These are phyloP conservation scores for Podila verticillata DNA, from an alignment of 192 early-diverging fungal species.

Conservation along the genomic window DNA sequence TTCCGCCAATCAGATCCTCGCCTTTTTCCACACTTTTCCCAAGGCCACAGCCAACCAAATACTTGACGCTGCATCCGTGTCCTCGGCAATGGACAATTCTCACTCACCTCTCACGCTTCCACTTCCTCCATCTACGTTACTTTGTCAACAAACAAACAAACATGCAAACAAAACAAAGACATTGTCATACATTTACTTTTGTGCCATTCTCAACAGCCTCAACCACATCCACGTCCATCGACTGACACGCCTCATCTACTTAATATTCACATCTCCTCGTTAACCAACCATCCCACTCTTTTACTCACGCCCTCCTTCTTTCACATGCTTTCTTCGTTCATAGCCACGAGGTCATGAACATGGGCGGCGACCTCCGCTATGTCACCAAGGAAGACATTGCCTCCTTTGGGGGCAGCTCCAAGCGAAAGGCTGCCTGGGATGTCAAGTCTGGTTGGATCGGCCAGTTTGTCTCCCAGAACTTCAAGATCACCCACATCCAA, in stretches of 20 bases:
- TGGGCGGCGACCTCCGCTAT: conserved; percentile 32
- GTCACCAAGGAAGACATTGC: conserved; percentile 41
- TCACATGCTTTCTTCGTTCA: neutral
- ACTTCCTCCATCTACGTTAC: too few species aligned
- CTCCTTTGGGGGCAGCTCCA: conserved; percentile 35
- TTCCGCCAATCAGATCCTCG: too few species aligned
- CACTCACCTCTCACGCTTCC: too few species aligned
- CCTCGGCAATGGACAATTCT: too few species aligned
- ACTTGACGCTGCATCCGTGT: too few species aligned
- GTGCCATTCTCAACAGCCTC: too few species aligned
- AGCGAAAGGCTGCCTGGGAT: conserved; percentile 43
- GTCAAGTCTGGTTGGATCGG: conserved; percentile 40
- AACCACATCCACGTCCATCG: too few species aligned
- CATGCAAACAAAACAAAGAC: neutral
- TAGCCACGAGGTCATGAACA: conserved; percentile 54
- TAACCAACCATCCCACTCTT: neutral
- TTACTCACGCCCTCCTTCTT: neutral
- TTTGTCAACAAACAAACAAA: too few species aligned
- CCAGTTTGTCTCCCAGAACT: conserved; percentile 28
- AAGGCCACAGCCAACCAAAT: too few species aligned
- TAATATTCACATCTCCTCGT: too few species aligned
- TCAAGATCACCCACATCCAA: conserved; percentile 42
- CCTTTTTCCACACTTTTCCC: too few species aligned
- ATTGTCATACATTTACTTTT: neutral
- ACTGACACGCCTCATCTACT: too few species aligned